Evolutionary conservation across 805 yeast genomes (phyloP).

Genomic region (Cyberlindnera nakhonratchasimensis): DNA sequence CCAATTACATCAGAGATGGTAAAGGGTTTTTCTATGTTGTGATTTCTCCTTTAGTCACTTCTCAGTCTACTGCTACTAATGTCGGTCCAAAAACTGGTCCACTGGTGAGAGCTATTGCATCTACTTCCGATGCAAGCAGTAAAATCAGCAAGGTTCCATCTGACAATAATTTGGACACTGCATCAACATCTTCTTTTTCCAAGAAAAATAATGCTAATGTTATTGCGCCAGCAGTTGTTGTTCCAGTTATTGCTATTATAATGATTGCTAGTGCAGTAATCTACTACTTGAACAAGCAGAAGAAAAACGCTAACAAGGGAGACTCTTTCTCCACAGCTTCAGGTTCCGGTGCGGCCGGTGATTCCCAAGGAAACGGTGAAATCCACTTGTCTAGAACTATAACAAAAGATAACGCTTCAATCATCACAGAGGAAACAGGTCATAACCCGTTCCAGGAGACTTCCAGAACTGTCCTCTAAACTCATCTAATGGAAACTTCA

Average conservation of each 20-base stretch:
- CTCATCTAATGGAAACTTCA: background rate
- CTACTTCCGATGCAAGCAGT: constrained; percentile 30
- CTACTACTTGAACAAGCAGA: constrained; percentile 31
- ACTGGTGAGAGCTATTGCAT: constrained; percentile 34
- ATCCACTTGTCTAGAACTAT: constrained; percentile 27
- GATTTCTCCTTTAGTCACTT: constrained; percentile 37
- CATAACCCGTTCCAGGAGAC: constrained; percentile 29
- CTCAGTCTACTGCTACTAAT: constrained; percentile 34
- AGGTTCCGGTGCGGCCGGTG: constrained; percentile 4
- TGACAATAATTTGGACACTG: constrained; percentile 31
- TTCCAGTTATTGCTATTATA: constrained; percentile 36
- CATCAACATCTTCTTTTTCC: constrained; percentile 19
- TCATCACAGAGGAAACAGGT: constrained; percentile 26
- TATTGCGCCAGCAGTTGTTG: constrained; percentile 42
- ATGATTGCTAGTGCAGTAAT: constrained; percentile 30
- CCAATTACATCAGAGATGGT: constrained; percentile 32
- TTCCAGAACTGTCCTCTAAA: constrained; percentile 28
- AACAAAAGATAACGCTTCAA: constrained; percentile 20
- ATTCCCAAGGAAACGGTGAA: constrained; percentile 14
- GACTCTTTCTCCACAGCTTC: no score
- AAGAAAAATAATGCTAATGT: constrained; percentile 27
- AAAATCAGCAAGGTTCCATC: constrained; percentile 38
- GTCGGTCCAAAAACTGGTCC: constrained; percentile 41
- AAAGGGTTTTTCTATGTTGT: constrained; percentile 37
- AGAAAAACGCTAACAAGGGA: constrained; percentile 8